Evolutionary conservation across 768 basidiomycete genomes (phyloP).

Genomic region (Phaeotremella fagi): DNA sequence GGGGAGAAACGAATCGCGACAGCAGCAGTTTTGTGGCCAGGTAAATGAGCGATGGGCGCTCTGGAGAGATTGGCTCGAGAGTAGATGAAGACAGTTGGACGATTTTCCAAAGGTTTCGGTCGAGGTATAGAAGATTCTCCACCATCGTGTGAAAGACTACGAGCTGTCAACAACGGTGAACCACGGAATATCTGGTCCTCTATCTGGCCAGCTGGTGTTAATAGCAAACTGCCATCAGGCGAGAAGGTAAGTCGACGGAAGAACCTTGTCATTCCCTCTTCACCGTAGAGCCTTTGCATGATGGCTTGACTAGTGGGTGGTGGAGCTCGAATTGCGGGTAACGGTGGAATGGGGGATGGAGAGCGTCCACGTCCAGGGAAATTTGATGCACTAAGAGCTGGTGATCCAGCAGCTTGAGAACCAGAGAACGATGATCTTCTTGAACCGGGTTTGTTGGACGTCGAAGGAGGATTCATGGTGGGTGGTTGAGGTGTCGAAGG

Average conservation of each 20-base stretch:
- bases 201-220: constrained; percentile 95
- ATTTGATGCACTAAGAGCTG: constrained; percentile 21
- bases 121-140: constrained; percentile 43
- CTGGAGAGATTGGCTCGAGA: constrained; percentile 89
- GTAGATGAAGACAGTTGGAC: constrained; percentile 81
- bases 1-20: constrained; percentile 93
- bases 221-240: constrained; percentile 84
- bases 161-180: constrained; percentile 28
- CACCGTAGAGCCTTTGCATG: constrained; percentile 81
- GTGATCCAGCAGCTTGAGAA: constrained; percentile 42
- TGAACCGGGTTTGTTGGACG: constrained; percentile 37
- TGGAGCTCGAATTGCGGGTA: constrained; percentile 80
- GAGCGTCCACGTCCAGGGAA: constrained; percentile 40
- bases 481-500: constrained; percentile 37
- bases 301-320: constrained; percentile 48
- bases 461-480: constrained; percentile 43
- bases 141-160: constrained; percentile 14
- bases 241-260: constrained; percentile 91
- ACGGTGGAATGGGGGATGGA: constrained; percentile 53
- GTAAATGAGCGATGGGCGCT: constrained; percentile 87
- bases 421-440: constrained; percentile 45
- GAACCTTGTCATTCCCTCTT: constrained; percentile 92
- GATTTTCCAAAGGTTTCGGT: constrained; percentile 41
- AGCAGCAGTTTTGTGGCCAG: constrained; percentile 92
- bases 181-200: constrained; percentile 72